Evolutionary conservation across 176 grass and related monocot species (phyloP), one percentile per base, ranked within the genome.

Genomic region (Puya raimondii): DNA sequence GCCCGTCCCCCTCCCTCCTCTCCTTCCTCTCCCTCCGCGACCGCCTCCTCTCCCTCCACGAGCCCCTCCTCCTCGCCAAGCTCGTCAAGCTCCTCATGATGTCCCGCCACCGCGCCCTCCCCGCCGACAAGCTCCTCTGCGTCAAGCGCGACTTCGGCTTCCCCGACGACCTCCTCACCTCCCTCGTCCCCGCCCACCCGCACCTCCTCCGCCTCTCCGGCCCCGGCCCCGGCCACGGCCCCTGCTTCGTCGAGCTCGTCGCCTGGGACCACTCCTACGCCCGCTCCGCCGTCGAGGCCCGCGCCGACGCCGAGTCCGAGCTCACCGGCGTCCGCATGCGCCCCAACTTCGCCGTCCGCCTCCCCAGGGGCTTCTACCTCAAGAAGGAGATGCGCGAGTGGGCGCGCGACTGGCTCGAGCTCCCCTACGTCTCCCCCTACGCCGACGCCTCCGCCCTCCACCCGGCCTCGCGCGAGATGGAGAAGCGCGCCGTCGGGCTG

Each of bases 11-110:
- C 0, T 73, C 82, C 11, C 86, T 92, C 23, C 70, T 70, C 59
- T 74, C 78, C 21, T 89, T 83, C 16, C 67, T 76, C 25, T 56
- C 77, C 27, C 61, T 83, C 68, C 75, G 83, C 27, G 77, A 56
- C 3, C 56, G 75, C 27, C 61, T 83, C 68, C 75, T 81, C 27
- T 74, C 59, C 3, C 56, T 47, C 47, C 77, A 90, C 50, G 69
- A 85, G 53, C 81, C 58, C 8, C 50, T 85, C 70, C 76, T 71
- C 70, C 68, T 88, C 13, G 67, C 81, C 23, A 92, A 84, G 81
- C 79, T 96, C 74, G 82, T 80, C 74, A 96, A 92, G 73, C 82
- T 96, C 58, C 70, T 96, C 58, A 96, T 96, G 86, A 89, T 96
- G n/a, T 88, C 88, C 29, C 82, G 69, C 66, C 72, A 90, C 33